phyloP scores from a whole-genome alignment of 495 filamentous ascomycete species.

The Penicillium tannophilum region DNA sequence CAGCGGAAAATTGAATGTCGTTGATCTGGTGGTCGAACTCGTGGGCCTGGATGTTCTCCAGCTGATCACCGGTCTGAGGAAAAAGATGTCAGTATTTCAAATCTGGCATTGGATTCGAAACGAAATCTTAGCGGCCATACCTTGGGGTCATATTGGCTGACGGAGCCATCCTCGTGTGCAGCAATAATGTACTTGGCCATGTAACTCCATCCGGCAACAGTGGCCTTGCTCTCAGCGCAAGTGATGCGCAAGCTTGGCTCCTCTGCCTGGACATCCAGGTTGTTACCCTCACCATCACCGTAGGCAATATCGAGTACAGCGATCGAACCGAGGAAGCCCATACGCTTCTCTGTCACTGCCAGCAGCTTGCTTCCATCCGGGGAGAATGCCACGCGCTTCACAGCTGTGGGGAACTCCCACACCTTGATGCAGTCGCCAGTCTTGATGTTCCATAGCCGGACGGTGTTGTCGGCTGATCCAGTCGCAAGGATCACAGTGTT shows the following conservation, averaged over 20 bases:
- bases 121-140: constrained; percentile 40
- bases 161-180: constrained; percentile 92
- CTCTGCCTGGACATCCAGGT: constrained; percentile 66
- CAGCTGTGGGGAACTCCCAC: constrained; percentile 94
- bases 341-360: constrained; percentile 96
- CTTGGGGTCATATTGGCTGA: constrained; percentile 95
- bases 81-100: constrained; percentile 15
- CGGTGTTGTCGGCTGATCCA: constrained; percentile 96
- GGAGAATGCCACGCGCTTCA: constrained; percentile 95
- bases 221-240: constrained; percentile 92
- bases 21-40: constrained; percentile 82
- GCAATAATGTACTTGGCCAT: constrained; percentile 92
- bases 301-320: constrained; percentile 83
- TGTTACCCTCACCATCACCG: constrained; percentile 64
- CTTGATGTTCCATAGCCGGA: constrained; percentile 95
- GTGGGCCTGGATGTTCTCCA: constrained; percentile 78
- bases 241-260: constrained; percentile 83
- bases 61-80: constrained; percentile 73
- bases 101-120: not conserved
- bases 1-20: constrained; percentile 90
- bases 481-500: constrained; percentile 91
- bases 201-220: constrained; percentile 95
- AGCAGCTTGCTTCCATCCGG: constrained; percentile 87
- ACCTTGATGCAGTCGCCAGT: constrained; percentile 90
- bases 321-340: constrained; percentile 91